Conservation (phyloP, 1,139 yeast genomes). For the Trichomonascaceae sp. region DNA sequence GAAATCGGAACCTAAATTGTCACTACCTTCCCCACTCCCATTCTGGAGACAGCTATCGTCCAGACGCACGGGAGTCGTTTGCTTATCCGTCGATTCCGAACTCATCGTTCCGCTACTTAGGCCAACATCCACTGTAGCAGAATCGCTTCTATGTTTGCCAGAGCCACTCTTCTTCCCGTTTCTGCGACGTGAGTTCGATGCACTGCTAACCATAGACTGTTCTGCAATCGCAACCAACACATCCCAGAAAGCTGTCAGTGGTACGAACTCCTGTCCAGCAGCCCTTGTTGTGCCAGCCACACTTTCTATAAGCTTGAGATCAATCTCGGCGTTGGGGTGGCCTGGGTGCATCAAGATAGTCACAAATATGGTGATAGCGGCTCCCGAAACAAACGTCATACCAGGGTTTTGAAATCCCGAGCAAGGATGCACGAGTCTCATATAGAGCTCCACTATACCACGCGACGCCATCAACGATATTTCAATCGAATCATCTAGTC, state of each 20-base stretch:
- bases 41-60: background rate
- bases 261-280: background rate
- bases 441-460: conserved; percentile 16
- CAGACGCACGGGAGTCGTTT: background rate
- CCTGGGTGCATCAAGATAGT: conserved; percentile 23
- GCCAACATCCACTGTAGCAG: background rate
- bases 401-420: conserved; percentile 16
- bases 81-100: background rate
- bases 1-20: background rate
- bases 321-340: conserved; percentile 21
- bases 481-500: conserved; percentile 15
- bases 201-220: background rate
- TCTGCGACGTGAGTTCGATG: background rate
- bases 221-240: conserved; percentile 3
- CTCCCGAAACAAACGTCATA: conserved; percentile 20
- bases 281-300: background rate
- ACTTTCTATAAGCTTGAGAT: conserved; percentile 13
- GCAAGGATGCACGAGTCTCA: conserved; percentile 15
- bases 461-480: conserved; percentile 24
- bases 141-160: background rate
- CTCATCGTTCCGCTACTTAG: background rate
- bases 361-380: conserved; percentile 26
- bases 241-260: conserved; percentile 5
- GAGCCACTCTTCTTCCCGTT: background rate
- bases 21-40: background rate